phyloP scores from a whole-genome alignment of 208 protist genomes.

The Trypanosoma brucei region DNA sequence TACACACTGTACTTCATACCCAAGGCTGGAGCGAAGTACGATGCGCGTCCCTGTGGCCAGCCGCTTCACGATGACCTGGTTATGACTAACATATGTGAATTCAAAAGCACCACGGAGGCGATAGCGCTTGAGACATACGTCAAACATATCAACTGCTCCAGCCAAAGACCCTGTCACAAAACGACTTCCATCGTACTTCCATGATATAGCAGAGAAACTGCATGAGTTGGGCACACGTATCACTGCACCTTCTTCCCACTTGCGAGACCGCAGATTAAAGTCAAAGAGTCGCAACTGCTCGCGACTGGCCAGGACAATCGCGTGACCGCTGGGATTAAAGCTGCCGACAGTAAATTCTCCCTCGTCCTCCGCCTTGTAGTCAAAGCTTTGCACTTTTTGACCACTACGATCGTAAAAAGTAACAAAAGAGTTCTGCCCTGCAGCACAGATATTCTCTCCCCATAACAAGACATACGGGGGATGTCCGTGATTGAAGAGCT shows the following conservation, averaged over 20 bases:
- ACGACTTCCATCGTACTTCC: conserved; percentile 94
- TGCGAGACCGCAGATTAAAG: conserved; percentile 81
- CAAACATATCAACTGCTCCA: conserved; percentile 95
- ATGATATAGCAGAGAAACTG: conserved; percentile 84
- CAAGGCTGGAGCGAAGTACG: conserved; percentile 92
- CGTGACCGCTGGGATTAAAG: conserved; percentile 93
- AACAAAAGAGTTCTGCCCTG: conserved; percentile 87
- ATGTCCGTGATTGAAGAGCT: conserved; percentile 85
- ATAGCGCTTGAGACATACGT: conserved; percentile 94
- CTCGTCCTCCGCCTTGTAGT: conserved; percentile 81
- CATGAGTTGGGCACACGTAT: conserved; percentile 88
- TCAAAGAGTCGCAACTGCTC: conserved; percentile 92
- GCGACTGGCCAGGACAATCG: conserved; percentile 81
- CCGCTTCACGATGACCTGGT: conserved; percentile 96
- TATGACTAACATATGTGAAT: conserved; percentile 96
- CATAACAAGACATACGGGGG: conserved; percentile 89
- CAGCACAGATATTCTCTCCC: conserved; percentile 91
- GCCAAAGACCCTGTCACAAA: conserved; percentile 89
- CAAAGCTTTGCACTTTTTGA: conserved; percentile 80
- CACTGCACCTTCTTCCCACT: conserved; percentile 92
- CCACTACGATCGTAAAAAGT: conserved; percentile 93
- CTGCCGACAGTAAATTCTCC: conserved; percentile 88
- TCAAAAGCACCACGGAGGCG: conserved; percentile 94
- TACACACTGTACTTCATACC: conserved; percentile 94
- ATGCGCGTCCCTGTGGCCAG: conserved; percentile 86